Base-by-base conservation (phyloP, 208 protist species). In the Phytomonas francai region DNA sequence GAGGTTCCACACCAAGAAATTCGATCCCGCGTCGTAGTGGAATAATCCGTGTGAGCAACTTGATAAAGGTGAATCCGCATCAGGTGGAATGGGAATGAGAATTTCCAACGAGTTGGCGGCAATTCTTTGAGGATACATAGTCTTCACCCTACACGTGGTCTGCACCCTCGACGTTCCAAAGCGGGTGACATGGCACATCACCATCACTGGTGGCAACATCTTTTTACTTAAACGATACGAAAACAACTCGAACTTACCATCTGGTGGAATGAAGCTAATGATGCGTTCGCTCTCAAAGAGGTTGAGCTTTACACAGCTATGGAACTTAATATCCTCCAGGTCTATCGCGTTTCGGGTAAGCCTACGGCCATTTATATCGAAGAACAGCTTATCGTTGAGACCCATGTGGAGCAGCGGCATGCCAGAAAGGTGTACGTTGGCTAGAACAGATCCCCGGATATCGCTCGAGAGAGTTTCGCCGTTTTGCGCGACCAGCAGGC, bases 171-270 rank as follows among this genome's bases (percentile, higher is more conserved):
- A 94, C 29, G 88, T 83, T 32, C 91, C 90, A 76, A 98, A 89
- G 27, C 79, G 81, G 19, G 97, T 86, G 12, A 98, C 89, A 33
- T 85, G 73, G 72, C 86, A 89, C 54, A 74, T 67, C n/a, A 99
- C 83, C 25, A 82, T 74, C 81, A 99, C 98, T 29, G 97, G 95
- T 29, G 97, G 85, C 58, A 90, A 78, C 59, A 99, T 89, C 45
- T 61, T 29, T 19, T 63, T 94, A 95, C 67, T 98, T 89, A 57
- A 95, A 65, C 98, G 97, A 80, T 99, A 99, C n/a, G 79, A 89
- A 92, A 99, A 97, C 31, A 99, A 79, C 74, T 98, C 95, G 83
- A 99, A 99, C 57, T 98, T 96, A 31, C 98, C 98, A 74, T 99
- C 98, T 0, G 97, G 97, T 9, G 98, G 98, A 31, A 98, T 81